These are phyloP conservation scores for Saccharomyces pastorianus DNA, from an alignment of 1,139 yeast genomes.

Conservation along the genomic window DNA sequence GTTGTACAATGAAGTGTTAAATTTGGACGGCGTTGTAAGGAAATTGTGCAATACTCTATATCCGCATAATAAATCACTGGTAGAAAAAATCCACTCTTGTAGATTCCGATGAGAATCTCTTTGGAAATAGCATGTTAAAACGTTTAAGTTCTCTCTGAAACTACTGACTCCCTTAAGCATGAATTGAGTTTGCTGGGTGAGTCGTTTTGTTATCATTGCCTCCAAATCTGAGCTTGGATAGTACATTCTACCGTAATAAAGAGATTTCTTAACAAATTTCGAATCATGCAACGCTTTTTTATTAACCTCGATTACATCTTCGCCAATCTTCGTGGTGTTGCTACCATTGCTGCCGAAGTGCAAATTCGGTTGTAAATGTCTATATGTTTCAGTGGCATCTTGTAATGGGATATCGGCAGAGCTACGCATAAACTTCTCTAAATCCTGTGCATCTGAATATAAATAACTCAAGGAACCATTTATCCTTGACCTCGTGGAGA, in stretches of 20 bases:
- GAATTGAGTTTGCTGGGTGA: conserved; percentile 47
- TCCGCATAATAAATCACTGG: conserved; percentile 83
- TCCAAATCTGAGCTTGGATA: conserved; percentile 84
- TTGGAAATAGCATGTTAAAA: conserved; percentile 67
- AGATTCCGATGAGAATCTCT: conserved; percentile 56
- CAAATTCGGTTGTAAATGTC: conserved; percentile 45
- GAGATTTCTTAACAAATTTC: conserved; percentile 20
- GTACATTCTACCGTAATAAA: conserved; percentile 76
- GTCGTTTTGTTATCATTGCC: conserved; percentile 71
- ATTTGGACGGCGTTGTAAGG: conserved; percentile 37
- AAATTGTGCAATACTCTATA: conserved; percentile 71
- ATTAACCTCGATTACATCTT: conserved; percentile 3
- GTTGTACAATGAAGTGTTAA: conserved; percentile 34
- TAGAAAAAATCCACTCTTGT: conserved; percentile 76
- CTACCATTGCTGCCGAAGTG: conserved; percentile 3
- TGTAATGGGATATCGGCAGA: conserved; percentile 54
- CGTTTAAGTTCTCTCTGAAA: conserved; percentile 45
- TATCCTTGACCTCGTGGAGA: conserved; percentile 59
- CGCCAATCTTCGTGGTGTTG: background rate
- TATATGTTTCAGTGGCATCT: conserved; percentile 72
- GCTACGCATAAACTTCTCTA: conserved; percentile 41
- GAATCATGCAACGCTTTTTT: conserved; percentile 4
- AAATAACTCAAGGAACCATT: conserved; percentile 82
- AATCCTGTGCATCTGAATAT: conserved; percentile 52
- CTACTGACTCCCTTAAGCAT: conserved; percentile 69